These are phyloP conservation scores for Spizellomyces sp. DNA, from an alignment of 192 early-diverging fungal species.

Conservation along the genomic window DNA sequence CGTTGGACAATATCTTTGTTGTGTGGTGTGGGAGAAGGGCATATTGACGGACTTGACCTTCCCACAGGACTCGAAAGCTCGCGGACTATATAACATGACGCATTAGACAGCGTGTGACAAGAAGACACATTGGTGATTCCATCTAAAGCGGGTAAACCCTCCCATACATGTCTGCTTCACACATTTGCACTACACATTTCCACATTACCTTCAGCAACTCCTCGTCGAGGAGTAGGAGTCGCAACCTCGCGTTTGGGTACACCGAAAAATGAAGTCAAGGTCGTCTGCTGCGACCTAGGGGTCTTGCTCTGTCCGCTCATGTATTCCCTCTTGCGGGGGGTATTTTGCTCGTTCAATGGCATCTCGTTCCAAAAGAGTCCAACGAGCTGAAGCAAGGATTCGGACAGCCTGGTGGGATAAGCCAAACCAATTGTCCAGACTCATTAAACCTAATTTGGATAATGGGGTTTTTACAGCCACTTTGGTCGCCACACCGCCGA, in stretches of 20 bases:
- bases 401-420: too few species aligned
- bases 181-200: not conserved
- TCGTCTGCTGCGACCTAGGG: constrained; percentile 28
- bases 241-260: not conserved
- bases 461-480: too few species aligned
- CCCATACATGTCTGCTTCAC: too few species aligned
- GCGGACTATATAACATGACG: not conserved
- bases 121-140: not conserved
- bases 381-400: too few species aligned
- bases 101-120: not conserved
- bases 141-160: too few species aligned
- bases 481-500: too few species aligned
- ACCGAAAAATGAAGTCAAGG: constrained; percentile 30
- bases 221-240: not conserved
- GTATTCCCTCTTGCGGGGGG: too few species aligned
- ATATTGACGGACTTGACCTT: not conserved
- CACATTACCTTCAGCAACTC: not conserved
- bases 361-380: too few species aligned
- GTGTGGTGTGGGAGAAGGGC: not conserved
- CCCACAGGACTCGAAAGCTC: not conserved
- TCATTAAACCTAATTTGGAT: too few species aligned
- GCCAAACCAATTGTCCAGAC: too few species aligned
- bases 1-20: not conserved
- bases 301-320: not conserved
- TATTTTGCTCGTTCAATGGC: too few species aligned